Conservation (phyloP, 148 eudicot genomes). For the Fagopyrum esculentum region DNA sequence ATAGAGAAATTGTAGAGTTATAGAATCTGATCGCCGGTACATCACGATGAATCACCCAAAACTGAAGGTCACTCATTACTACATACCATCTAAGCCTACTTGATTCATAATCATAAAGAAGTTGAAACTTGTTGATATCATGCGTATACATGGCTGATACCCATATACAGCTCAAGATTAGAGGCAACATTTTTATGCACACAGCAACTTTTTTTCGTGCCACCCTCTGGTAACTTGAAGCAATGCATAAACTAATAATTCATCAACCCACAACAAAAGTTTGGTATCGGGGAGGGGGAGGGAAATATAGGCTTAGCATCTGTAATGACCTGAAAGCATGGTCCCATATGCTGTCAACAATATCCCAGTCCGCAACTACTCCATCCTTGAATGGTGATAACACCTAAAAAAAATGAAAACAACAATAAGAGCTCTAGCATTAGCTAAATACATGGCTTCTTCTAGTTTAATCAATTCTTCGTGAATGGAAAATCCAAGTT, state of each 20-base stretch:
- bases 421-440: not conserved
- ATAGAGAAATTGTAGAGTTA: no score
- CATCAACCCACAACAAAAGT: not conserved
- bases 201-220: not conserved
- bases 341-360: slow-evolving; percentile 92
- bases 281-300: not conserved
- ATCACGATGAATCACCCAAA: no score
- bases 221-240: not conserved
- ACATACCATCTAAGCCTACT: not conserved
- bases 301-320: not conserved
- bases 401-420: slow-evolving; percentile 37
- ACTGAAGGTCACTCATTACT: no score
- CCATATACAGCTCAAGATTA: not conserved
- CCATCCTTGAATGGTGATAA: slow-evolving; percentile 87
- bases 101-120: not conserved
- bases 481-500: not conserved
- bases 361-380: slow-evolving; percentile 86
- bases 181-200: not conserved
- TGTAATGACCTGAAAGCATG: slow-evolving; percentile 71
- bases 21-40: no score
- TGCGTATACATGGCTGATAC: not conserved
- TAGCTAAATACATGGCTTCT: not conserved
- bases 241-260: not conserved
- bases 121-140: not conserved
- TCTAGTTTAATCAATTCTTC: not conserved